Evolutionary conservation across 371 early-diverging fungal species (phyloP).

Genomic region (Apophysomyces trapeziformis): DNA sequence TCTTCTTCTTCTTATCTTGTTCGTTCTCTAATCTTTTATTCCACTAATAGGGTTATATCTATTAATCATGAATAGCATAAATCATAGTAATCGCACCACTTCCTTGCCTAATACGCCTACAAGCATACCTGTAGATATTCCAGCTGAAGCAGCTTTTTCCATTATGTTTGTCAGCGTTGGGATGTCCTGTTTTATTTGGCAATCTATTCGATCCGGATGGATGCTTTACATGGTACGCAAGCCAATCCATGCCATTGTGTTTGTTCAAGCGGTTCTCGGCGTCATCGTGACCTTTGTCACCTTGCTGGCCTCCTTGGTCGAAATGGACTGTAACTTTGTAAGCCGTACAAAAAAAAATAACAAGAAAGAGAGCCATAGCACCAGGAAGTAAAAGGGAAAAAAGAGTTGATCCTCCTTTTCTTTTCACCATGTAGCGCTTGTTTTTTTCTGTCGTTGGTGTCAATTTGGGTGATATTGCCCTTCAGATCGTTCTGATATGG

Average conservation of each 20-base stretch:
- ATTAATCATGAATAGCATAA: no score
- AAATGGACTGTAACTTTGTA: conserved; percentile 47
- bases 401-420: background rate
- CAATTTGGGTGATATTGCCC: conserved; percentile 41
- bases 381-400: no score
- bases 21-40: background rate
- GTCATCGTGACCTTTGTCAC: conserved; percentile 42
- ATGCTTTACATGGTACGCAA: conserved; percentile 42
- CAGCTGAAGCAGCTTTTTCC: conserved; percentile 30
- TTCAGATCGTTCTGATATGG: conserved; percentile 48
- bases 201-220: conserved; percentile 31
- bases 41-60: no score
- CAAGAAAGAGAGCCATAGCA: no score
- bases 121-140: background rate
- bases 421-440: background rate
- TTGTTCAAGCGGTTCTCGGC: conserved; percentile 42
- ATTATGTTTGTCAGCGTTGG: conserved; percentile 52
- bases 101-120: background rate
- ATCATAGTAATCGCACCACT: no score
- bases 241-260: conserved; percentile 39
- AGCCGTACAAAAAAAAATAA: background rate
- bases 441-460: conserved; percentile 48
- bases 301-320: conserved; percentile 30
- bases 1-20: conserved; percentile 9
- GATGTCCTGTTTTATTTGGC: conserved; percentile 50